phyloP scores from a whole-genome alignment of 257 asterid genomes.

The Nicotiana knightiana region DNA sequence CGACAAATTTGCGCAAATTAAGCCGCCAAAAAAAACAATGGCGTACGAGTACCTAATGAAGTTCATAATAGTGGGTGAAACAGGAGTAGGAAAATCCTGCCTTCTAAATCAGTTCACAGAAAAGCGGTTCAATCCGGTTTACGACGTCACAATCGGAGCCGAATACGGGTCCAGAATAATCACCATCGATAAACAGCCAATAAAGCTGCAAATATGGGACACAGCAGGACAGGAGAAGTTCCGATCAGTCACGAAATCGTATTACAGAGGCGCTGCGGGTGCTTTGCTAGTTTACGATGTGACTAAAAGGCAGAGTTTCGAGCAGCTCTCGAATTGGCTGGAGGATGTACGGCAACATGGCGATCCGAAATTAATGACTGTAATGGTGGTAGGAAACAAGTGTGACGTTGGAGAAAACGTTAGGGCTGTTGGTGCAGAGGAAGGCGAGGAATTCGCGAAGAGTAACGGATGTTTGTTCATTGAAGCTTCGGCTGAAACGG shows the following conservation, averaged over 20 bases:
- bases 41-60: background rate
- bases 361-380: background rate
- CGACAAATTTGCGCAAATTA: too few relatives aligned
- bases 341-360: background rate
- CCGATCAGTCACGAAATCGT: background rate
- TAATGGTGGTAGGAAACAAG: background rate
- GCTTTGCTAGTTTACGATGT: background rate
- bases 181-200: background rate
- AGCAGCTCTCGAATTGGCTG: background rate
- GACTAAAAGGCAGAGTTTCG: background rate
- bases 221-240: background rate
- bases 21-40: too few relatives aligned
- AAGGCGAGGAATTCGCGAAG: background rate
- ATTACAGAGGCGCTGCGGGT: background rate
- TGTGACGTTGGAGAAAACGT: background rate
- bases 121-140: background rate
- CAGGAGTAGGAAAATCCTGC: background rate
- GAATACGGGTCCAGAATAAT: background rate
- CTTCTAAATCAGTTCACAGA: background rate
- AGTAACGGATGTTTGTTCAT: background rate
- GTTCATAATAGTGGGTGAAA: background rate
- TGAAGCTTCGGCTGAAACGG: background rate
- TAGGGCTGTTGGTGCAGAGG: background rate
- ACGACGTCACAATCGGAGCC: background rate
- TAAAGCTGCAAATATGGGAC: background rate